Percentiles rank a stretch among this genome's conserved stretches.
Evolutionary conservation across 108 stramenopile species (phyloP).

Genomic region (Conticribra guillardii): DNA sequence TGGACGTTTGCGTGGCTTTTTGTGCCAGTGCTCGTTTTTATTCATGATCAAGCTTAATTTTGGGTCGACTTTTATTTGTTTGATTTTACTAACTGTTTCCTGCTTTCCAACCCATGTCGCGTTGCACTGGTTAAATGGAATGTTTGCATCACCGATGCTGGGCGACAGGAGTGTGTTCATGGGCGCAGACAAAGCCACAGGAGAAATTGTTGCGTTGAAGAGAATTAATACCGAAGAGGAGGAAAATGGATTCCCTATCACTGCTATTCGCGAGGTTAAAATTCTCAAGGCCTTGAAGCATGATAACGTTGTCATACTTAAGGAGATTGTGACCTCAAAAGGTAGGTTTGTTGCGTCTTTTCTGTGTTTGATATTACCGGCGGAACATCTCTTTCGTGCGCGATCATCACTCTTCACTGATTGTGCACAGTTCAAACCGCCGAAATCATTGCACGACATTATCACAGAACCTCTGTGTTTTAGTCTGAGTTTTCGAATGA

Average conservation of each 20-base stretch:
- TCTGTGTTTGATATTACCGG: slow-evolving; percentile 13
- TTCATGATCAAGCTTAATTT: slow-evolving; percentile 4
- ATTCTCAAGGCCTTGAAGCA: slow-evolving; percentile 90
- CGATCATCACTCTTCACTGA: slow-evolving; percentile 61
- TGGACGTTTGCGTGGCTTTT: too few species aligned
- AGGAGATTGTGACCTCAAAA: slow-evolving; percentile 93
- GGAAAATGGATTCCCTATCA: slow-evolving; percentile 93
- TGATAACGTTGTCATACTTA: slow-evolving; percentile 85
- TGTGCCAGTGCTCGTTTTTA: too few species aligned
- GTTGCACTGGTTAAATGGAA: too few species aligned
- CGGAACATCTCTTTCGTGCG: slow-evolving; percentile 80
- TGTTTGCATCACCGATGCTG: too few species aligned
- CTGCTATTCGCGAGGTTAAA: slow-evolving; percentile 94
- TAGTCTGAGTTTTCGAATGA: slow-evolving; percentile 23
- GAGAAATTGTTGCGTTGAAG: slow-evolving; percentile 90
- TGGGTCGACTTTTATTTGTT: slow-evolving; percentile 14
- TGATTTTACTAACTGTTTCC: not conserved
- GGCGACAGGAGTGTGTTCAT: slow-evolving; percentile 89
- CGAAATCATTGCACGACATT: slow-evolving; percentile 66
- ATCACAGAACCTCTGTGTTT: slow-evolving; percentile 57
- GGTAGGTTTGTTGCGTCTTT: slow-evolving; percentile 53
- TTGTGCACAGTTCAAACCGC: slow-evolving; percentile 83
- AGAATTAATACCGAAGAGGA: slow-evolving; percentile 91
- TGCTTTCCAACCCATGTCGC: too few species aligned
- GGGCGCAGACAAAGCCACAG: slow-evolving; percentile 68